Base-by-base conservation (phyloP, 2,329 filamentous ascomycete genomes). In the Blumeria hordei region DNA sequence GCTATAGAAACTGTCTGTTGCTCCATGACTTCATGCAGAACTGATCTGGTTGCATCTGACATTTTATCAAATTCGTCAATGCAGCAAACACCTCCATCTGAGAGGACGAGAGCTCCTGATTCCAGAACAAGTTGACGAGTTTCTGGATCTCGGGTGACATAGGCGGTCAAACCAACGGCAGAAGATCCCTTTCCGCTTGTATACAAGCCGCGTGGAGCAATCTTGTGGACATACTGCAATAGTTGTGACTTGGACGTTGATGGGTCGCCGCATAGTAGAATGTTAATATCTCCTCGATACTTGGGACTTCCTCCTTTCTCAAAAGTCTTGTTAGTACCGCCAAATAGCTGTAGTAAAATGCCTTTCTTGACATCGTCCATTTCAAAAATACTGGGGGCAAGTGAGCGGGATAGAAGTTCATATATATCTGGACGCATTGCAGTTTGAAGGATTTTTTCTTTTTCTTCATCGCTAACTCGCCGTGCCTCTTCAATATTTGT, bases 311-410 rank as follows among this genome's bases (percentile, higher is more conserved):
- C 92, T 55, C 92, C 92, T 69, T 95, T 96, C 57, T 94, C 79
- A 67, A 98, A 98, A 0, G 85, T 86, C 71, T 98, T 98, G 73
- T 98, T 98, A 36, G 92, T 94, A 56, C 92, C 92, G 39, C 92
- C 90, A 66, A 98, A 98, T 43, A 98, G 78, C 65, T 98, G 92
- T 3, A 98, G 79, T 10, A 98, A 73, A 58, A 98, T 95, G 10
- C 92, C 92, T 70, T 98, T 98, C 74, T 98, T 98, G 51, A 96
- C 88, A 64, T 98, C 92, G 61, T 98, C 92, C 81, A 94, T 85
- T 69, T 98, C 92, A 70, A 93, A 95, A 64, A 98, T 83, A 57
- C 88, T 95, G 12, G 92, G 92, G 1, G 92, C 92, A 33, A 98
- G 73, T 1, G 90, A 96, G 39, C 90, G 80, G 16, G 92, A 77